Evolutionary conservation across 192 early-diverging fungal species (phyloP).

Genomic region (Coemansia sp.): DNA sequence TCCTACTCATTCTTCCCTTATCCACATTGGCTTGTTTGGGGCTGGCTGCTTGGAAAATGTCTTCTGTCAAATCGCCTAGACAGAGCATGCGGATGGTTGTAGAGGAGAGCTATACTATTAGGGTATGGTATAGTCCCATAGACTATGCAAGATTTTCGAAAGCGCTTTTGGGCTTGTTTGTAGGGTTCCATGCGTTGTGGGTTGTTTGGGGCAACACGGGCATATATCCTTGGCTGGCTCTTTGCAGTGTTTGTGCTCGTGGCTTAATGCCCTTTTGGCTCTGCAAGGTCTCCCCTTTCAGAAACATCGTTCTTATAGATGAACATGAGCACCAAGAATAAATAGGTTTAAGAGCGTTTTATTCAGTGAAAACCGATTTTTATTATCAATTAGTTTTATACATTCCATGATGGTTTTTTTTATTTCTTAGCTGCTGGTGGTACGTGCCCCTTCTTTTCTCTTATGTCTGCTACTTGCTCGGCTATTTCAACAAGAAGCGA

Average conservation of each 20-base stretch:
- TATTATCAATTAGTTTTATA: no score
- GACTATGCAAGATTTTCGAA: neutral
- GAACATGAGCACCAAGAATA: neutral
- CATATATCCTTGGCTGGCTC: neutral
- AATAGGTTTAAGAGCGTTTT: no score
- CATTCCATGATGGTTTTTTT: no score
- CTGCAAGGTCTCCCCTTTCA: neutral
- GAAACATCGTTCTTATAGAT: constrained; percentile 1
- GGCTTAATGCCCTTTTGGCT: neutral
- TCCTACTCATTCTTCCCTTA: neutral
- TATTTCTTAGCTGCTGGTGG: no score
- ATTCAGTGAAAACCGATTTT: no score
- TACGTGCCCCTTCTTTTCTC: no score
- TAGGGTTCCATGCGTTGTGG: neutral
- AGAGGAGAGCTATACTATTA: neutral
- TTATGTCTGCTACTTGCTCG: no score
- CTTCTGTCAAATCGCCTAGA: neutral
- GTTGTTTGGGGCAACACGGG: neutral
- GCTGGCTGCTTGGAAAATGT: neutral
- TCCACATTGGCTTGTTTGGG: neutral
- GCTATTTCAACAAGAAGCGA: no score
- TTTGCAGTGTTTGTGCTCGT: neutral
- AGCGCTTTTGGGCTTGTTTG: neutral
- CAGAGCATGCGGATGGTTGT: neutral
- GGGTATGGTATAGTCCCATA: neutral